Conservation (phyloP, 192 early-diverging fungal genomes). For the Backusella liffmaniae region DNA sequence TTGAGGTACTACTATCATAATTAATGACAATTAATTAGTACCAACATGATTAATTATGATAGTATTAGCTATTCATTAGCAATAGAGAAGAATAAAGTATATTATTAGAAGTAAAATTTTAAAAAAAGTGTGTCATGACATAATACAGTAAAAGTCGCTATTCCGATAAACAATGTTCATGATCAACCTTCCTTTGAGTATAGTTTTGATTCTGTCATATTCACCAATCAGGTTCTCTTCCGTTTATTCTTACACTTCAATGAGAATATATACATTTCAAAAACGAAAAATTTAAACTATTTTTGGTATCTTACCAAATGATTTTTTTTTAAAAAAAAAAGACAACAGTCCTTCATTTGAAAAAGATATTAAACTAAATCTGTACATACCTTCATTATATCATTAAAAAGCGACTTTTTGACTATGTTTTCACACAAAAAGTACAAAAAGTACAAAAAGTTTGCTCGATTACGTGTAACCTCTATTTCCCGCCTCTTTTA, state of each 20-base stretch:
- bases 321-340: neutral
- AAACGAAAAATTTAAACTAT: neutral
- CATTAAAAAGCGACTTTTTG: neutral
- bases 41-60: neutral
- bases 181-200: neutral
- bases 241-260: neutral
- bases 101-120: neutral
- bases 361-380: neutral
- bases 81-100: neutral
- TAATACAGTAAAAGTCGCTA: neutral
- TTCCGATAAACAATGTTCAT: neutral
- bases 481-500: neutral
- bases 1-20: neutral
- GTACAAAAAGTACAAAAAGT: too few relatives aligned
- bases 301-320: neutral
- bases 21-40: neutral
- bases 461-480: neutral
- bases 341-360: neutral
- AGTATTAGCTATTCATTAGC: too few relatives aligned
- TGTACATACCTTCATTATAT: neutral
- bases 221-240: neutral
- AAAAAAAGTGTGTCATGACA: neutral
- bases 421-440: neutral
- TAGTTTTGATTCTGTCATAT: neutral
- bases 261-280: neutral